These are phyloP conservation scores for Russula ochroleuca DNA, from an alignment of 768 basidiomycete species.

Conservation along the genomic window DNA sequence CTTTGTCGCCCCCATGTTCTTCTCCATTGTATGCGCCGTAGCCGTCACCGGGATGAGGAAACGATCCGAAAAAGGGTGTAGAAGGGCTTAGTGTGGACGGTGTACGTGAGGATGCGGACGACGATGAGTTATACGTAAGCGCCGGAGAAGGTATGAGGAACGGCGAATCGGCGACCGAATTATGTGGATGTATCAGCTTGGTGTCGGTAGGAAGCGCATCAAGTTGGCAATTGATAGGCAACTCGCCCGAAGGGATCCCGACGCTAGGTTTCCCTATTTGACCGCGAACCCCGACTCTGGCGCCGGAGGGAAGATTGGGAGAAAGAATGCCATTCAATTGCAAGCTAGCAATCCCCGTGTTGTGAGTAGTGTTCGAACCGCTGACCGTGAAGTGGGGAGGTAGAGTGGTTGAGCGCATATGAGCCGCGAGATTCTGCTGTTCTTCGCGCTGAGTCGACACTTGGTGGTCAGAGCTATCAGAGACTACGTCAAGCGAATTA, in stretches of 20 bases:
- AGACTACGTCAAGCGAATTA: slow-evolving; percentile 17
- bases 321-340: slow-evolving; percentile 26
- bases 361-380: slow-evolving; percentile 7
- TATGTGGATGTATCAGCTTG: slow-evolving; percentile 18
- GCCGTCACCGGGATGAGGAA: slow-evolving; percentile 35
- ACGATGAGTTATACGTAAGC: slow-evolving; percentile 46
- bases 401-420: slow-evolving; percentile 28
- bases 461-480: slow-evolving; percentile 15
- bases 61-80: slow-evolving; percentile 66
- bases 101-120: slow-evolving; percentile 46
- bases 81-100: slow-evolving; percentile 66
- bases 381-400: slow-evolving; percentile 27
- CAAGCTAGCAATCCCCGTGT: slow-evolving; percentile 9
- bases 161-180: slow-evolving; percentile 38
- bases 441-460: slow-evolving; percentile 17
- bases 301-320: slow-evolving; percentile 22
- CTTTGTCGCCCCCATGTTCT: slow-evolving; percentile 21
- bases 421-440: slow-evolving; percentile 23
- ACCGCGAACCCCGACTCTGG: slow-evolving; percentile 8
- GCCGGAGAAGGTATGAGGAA: slow-evolving; percentile 57
- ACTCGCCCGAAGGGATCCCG: slow-evolving; percentile 2
- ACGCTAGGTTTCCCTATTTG: slow-evolving; percentile 18
- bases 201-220: slow-evolving; percentile 14
- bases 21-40: slow-evolving; percentile 31
- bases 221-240: slow-evolving; percentile 13